Percentiles rank a stretch among this genome's conserved stretches.
Evolutionary conservation across 1,284 basidiomycete genomes (phyloP).

Genomic region (Cerrena zonata): DNA sequence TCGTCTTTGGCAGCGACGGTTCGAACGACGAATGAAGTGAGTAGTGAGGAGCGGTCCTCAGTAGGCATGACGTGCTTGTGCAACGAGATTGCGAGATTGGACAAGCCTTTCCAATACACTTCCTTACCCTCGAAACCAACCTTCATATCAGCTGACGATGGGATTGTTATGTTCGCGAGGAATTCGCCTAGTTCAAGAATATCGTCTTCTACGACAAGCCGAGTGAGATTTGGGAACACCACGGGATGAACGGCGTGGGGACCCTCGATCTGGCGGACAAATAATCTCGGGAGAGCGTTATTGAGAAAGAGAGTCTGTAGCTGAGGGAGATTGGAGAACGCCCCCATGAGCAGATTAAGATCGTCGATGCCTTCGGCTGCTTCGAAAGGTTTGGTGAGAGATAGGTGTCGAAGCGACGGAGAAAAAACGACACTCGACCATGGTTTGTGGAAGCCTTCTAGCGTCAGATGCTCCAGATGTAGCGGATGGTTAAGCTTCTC

Average conservation of each 20-base stretch:
- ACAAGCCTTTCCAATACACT: background rate
- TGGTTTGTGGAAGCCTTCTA: background rate
- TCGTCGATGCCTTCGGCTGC: background rate
- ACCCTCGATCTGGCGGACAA: background rate
- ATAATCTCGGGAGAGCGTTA: background rate
- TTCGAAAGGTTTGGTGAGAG: background rate
- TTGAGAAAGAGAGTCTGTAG: background rate
- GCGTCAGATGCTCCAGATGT: background rate
- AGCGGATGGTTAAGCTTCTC: background rate
- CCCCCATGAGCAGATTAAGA: background rate
- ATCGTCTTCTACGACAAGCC: background rate
- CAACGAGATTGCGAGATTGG: background rate
- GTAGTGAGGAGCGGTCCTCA: background rate
- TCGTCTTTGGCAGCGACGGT: background rate
- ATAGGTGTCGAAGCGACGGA: background rate
- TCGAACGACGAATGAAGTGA: background rate
- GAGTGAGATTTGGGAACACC: background rate
- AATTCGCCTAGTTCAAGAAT: background rate
- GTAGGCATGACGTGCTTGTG: background rate
- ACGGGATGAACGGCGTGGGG: background rate
- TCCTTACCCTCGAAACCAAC: background rate
- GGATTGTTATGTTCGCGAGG: background rate
- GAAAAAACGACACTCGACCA: background rate
- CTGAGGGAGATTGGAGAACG: background rate
- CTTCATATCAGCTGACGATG: background rate